Percentiles rank a stretch among this genome's conserved stretches.
These are phyloP conservation scores for Jackrogersella minutella DNA, from an alignment of 495 filamentous ascomycete species.

Conservation along the genomic window DNA sequence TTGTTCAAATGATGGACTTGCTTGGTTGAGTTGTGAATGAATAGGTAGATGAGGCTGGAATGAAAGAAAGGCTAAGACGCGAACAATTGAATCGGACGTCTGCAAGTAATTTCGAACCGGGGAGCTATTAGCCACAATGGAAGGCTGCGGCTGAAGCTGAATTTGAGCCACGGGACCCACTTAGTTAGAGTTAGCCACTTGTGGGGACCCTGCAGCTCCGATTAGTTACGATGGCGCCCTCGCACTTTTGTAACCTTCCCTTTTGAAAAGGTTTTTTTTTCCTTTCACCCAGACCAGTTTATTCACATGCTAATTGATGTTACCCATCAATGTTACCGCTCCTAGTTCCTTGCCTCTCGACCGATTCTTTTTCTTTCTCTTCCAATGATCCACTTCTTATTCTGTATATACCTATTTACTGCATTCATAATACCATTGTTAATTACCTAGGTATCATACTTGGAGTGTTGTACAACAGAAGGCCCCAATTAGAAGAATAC, in stretches of 20 bases:
- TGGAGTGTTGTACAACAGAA: no score
- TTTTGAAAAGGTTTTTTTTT: background rate
- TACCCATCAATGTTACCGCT: conserved; percentile 25
- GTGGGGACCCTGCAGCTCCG: background rate
- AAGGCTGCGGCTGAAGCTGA: conserved; percentile 24
- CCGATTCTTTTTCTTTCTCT: conserved; percentile 18
- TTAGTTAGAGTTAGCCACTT: background rate
- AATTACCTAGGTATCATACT: no score
- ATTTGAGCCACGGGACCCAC: conserved; percentile 8
- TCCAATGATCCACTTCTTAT: conserved; percentile 7
- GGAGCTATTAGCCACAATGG: conserved; percentile 8
- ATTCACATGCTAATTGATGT: conserved; percentile 10
- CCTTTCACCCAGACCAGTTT: background rate
- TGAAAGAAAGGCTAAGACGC: conserved; percentile 6
- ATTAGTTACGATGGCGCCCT: background rate
- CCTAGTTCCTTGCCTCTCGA: conserved; percentile 13
- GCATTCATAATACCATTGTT: no score
- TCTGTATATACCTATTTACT: background rate
- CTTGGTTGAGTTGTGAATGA: conserved; percentile 13
- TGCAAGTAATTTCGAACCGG: conserved; percentile 25
- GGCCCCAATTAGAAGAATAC: background rate
- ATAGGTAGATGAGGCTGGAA: conserved; percentile 15
- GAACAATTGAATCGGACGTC: conserved; percentile 8
- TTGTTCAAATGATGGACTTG: background rate
- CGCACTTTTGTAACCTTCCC: background rate